phyloP scores from a whole-genome alignment of 2,329 filamentous ascomycete species.

The Colletotrichum sp. region DNA sequence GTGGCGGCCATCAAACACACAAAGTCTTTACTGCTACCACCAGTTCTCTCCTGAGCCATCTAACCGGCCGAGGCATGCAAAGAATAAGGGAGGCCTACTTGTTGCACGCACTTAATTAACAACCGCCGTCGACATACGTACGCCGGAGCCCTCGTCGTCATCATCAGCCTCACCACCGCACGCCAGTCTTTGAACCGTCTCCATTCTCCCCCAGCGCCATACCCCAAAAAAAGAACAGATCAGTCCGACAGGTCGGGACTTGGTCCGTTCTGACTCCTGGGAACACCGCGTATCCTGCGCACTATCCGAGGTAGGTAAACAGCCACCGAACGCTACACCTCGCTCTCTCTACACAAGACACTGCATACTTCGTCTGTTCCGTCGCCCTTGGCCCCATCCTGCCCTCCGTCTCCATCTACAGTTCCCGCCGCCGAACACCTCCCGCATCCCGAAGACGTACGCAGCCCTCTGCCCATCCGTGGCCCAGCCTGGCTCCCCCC shows the following conservation, averaged over 20 bases:
- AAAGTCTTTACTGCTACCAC: background rate
- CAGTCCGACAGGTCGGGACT: background rate
- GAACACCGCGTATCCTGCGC: background rate
- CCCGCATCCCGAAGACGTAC: conserved; percentile 10
- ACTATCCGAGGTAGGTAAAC: background rate
- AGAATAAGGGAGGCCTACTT: background rate
- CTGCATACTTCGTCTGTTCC: background rate
- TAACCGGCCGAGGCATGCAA: background rate
- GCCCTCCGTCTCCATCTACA: background rate
- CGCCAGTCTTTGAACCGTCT: background rate
- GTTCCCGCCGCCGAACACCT: background rate
- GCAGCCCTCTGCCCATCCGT: background rate
- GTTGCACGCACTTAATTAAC: background rate
- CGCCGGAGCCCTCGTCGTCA: background rate
- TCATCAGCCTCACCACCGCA: conserved; percentile 11
- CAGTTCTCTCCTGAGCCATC: background rate
- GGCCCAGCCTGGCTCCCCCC: background rate
- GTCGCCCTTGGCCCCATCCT: background rate
- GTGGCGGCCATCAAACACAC: background rate
- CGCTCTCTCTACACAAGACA: background rate
- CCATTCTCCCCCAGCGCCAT: background rate
- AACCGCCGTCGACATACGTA: conserved; percentile 1
- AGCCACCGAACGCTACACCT: background rate
- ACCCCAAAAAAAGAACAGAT: conserved; percentile 3
- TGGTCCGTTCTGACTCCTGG: background rate